phyloP scores from a whole-genome alignment of 129 eudicot species.

The Arctium lappa region DNA sequence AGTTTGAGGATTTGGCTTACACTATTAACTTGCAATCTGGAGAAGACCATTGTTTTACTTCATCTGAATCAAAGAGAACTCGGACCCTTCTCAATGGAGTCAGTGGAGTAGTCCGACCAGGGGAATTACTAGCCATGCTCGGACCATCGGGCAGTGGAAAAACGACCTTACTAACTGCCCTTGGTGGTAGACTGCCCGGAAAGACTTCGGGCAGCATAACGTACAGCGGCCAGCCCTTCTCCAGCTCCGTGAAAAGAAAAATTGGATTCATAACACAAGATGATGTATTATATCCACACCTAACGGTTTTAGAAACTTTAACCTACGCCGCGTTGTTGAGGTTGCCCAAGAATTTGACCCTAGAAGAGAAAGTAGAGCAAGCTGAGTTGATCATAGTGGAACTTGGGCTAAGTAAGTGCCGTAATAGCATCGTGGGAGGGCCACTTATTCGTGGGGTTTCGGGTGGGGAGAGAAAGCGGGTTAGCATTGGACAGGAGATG shows the following conservation, averaged over 20 bases:
- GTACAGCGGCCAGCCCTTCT: constrained; percentile 59
- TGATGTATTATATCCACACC: constrained; percentile 73
- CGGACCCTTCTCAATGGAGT: constrained; percentile 54
- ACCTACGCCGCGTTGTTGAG: constrained; percentile 69
- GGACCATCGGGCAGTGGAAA: constrained; percentile 96
- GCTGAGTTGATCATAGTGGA: constrained; percentile 57
- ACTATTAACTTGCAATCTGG: constrained; percentile 32
- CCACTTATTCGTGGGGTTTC: constrained; percentile 69
- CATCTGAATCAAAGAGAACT: constrained; percentile 42
- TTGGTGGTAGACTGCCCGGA: constrained; percentile 61
- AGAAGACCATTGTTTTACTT: constrained; percentile 29
- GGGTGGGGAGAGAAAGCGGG: constrained; percentile 89
- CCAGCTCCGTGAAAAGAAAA: constrained; percentile 59
- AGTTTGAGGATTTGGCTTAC: constrained; percentile 80
- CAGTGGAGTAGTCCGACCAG: constrained; percentile 70
- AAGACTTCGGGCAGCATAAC: constrained; percentile 59
- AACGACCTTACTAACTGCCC: constrained; percentile 76
- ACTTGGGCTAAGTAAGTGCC: constrained; percentile 62
- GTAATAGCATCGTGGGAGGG: constrained; percentile 64
- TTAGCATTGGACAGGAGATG: constrained; percentile 87
- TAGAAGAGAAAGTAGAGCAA: constrained; percentile 55
- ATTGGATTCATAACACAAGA: constrained; percentile 85
- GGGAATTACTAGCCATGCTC: constrained; percentile 80
- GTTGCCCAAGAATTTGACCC: constrained; percentile 52
- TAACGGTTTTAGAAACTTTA: constrained; percentile 77